Conservation (phyloP, 2,329 filamentous ascomycete genomes). For the Hypoxylon sp. region DNA sequence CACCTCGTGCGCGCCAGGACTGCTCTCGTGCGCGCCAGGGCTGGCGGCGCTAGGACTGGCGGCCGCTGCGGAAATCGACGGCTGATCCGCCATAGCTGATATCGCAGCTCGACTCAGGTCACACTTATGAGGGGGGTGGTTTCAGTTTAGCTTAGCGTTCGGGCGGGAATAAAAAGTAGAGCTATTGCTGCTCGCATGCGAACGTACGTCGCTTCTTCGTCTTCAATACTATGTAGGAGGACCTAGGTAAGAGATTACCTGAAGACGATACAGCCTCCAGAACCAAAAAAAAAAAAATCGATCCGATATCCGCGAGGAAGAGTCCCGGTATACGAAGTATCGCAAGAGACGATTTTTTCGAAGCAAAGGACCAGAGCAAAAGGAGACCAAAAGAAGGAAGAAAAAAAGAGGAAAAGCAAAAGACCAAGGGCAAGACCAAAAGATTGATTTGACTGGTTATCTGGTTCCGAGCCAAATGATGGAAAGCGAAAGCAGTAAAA, state of each 20-base stretch:
- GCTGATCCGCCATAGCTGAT: constrained; percentile 25
- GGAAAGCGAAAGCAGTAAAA: too few relatives aligned
- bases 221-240: too few relatives aligned
- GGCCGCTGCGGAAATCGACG: constrained; percentile 11
- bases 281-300: background rate
- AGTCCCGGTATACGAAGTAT: background rate
- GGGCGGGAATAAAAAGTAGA: background rate
- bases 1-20: background rate
- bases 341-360: too few relatives aligned
- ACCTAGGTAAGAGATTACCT: too few relatives aligned
- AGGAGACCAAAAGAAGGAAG: too few relatives aligned
- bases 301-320: too few relatives aligned
- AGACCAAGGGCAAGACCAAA: too few relatives aligned
- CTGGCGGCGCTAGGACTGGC: constrained; percentile 4
- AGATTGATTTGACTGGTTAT: too few relatives aligned
- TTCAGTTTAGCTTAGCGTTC: background rate
- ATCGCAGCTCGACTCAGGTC: background rate
- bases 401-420: too few relatives aligned
- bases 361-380: too few relatives aligned
- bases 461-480: too few relatives aligned
- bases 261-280: background rate
- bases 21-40: background rate
- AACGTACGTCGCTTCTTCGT: background rate
- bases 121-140: background rate
- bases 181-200: background rate